Evolutionary conservation across 2,329 filamentous ascomycete species (phyloP), one percentile per base, ranked within the genome.

Genomic region (Penicillium sclerotiorum): DNA sequence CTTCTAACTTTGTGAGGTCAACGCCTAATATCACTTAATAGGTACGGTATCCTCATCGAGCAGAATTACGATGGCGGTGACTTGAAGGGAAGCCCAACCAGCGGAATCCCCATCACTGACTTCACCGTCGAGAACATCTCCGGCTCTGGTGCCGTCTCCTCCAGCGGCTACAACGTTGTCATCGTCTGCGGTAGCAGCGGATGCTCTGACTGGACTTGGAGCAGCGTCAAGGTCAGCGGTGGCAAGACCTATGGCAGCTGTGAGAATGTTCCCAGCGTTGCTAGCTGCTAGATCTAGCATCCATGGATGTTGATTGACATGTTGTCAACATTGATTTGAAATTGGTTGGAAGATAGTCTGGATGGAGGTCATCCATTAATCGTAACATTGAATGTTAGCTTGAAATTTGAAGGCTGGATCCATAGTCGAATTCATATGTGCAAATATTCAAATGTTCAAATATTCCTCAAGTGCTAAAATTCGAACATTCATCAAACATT

Each of bases 111-210:
- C n/a, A 73, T 74, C 58, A 58, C 60, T 1, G 69, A 64, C 22
- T 50, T 76, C 21, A 71, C 66, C 6, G 45, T 75, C 37, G 49
- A 63, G 20, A 62, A 66, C 36, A 61, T 74, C 46, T 64, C 60
- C 9, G 73, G 71, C 1, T 38, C 50, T 11, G 25, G 6, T 28
- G 25, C 25, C 2, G 68, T 62, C 30, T 65, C 60, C 28, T 72
- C 65, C 2, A 67, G 65, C 3, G 53, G 44, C 5, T 51, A 50
- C 12, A 46, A 78, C 42, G 64, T 81, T 54, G 79, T 79, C 59
- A 78, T 84, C 49, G 73, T 82, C n/a, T 84, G 81, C 56, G 81
- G 74, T 12, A 67, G 63, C 32, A 80, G 77, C 23, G 70, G 73
- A 49, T 81, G 79, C 67, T 73, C 69, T 4, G 35, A 61, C 48